A percentile compares a stretch with the other conserved stretches of the same genome.
Evolutionary conservation across 176 grass and related monocot species (phyloP).

Genomic region (Miscanthus lutarioriparius): DNA sequence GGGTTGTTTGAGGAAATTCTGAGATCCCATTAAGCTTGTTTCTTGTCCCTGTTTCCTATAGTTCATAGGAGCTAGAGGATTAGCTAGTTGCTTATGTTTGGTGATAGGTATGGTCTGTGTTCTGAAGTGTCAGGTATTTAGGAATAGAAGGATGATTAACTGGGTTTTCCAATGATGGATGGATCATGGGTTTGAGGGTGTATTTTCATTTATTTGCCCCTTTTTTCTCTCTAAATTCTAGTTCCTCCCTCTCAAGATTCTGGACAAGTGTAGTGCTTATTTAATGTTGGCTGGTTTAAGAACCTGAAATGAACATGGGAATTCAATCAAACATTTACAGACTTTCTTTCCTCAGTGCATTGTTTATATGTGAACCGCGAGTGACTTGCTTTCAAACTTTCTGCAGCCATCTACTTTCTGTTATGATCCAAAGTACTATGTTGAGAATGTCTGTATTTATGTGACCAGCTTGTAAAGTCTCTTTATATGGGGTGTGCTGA

Average conservation of each 20-base stretch:
- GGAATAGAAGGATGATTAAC: conserved; percentile 26
- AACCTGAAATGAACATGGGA: conserved; percentile 32
- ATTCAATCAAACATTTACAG: conserved; percentile 10
- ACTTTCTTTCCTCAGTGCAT: not conserved
- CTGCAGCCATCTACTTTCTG: not conserved
- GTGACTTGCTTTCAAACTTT: not conserved
- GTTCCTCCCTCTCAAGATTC: not conserved
- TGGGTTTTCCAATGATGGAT: conserved; percentile 46
- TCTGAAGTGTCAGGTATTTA: conserved; percentile 19
- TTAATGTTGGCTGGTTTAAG: conserved; percentile 23
- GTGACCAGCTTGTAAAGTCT: not conserved
- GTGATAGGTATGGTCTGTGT: conserved; percentile 20
- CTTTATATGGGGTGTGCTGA: not conserved
- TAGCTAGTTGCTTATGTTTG: conserved; percentile 29
- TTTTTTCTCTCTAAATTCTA: not conserved
- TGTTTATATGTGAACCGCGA: not conserved
- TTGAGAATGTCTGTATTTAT: not conserved
- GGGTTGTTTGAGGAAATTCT: conserved; percentile 31
- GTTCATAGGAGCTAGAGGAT: conserved; percentile 33
- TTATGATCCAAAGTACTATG: not conserved
- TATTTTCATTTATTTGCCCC: conserved; percentile 26
- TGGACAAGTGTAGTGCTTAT: conserved; percentile 15
- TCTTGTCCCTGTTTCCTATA: conserved; percentile 16
- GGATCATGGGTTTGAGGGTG: conserved; percentile 29
- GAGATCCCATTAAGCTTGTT: conserved; percentile 19